A percentile compares a stretch with the other conserved stretches of the same genome.
These are phyloP conservation scores for Hirsutella rhossiliensis DNA, from an alignment of 2,329 filamentous ascomycete genomes.

Conservation along the genomic window DNA sequence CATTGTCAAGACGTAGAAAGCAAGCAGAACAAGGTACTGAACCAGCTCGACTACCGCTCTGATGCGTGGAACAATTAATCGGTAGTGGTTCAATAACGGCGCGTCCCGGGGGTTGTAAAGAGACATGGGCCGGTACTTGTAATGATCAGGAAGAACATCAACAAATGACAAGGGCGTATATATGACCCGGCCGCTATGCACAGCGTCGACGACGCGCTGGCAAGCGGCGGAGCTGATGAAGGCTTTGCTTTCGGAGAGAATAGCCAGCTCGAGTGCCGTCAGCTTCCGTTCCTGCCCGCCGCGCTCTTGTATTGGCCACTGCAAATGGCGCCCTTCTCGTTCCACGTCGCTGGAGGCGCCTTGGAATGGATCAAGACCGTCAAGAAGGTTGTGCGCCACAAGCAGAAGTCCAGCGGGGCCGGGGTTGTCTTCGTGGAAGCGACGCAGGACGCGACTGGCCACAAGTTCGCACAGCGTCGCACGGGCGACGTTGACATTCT, in stretches of 20 bases:
- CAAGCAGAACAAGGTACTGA: slow-evolving; percentile 53
- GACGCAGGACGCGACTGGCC: slow-evolving; percentile 52
- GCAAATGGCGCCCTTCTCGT: slow-evolving; percentile 28
- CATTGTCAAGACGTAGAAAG: slow-evolving; percentile 54
- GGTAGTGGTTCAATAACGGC: slow-evolving; percentile 57
- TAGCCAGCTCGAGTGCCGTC: slow-evolving; percentile 59
- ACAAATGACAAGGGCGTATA: slow-evolving; percentile 61
- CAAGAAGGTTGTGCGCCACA: slow-evolving; percentile 56
- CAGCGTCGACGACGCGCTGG: slow-evolving; percentile 58
- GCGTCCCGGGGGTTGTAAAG: slow-evolving; percentile 56
- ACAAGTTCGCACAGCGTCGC: slow-evolving; percentile 58
- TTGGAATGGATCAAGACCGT: slow-evolving; percentile 61
- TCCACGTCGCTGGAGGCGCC: slow-evolving; percentile 50
- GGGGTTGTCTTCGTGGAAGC: slow-evolving; percentile 55
- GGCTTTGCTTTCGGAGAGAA: slow-evolving; percentile 57
- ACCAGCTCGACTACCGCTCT: slow-evolving; percentile 53
- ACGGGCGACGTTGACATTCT: slow-evolving; percentile 57
- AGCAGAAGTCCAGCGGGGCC: slow-evolving; percentile 51
- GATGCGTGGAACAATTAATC: slow-evolving; percentile 57
- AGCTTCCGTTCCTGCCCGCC: slow-evolving; percentile 39
- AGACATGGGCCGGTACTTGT: slow-evolving; percentile 58
- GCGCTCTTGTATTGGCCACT: slow-evolving; percentile 26
- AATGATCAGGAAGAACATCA: slow-evolving; percentile 63
- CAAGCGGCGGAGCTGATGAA: slow-evolving; percentile 55
- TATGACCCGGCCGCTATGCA: slow-evolving; percentile 55